Conservation (phyloP, 2,329 filamentous ascomycete species). For the Epichloe hybrida region DNA sequence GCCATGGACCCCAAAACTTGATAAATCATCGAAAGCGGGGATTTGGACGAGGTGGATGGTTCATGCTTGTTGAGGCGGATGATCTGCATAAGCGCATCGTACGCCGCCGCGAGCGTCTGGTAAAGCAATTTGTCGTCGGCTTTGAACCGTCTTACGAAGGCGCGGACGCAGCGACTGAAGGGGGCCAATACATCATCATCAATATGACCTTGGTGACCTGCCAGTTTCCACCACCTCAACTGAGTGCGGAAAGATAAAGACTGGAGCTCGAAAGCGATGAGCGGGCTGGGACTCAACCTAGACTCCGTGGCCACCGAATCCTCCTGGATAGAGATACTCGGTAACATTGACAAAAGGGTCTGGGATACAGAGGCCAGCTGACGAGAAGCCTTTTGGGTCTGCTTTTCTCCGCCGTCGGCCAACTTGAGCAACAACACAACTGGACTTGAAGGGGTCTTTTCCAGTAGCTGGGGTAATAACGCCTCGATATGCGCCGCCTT, state of each 20-base stretch:
- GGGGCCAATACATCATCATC: conserved; percentile 54
- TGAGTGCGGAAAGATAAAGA: conserved; percentile 47
- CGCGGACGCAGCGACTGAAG: conserved; percentile 46
- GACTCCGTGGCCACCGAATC: conserved; percentile 42
- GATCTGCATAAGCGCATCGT: conserved; percentile 18
- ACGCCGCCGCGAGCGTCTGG: conserved; percentile 18
- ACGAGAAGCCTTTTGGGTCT: conserved; percentile 44
- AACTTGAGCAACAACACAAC: conserved; percentile 39
- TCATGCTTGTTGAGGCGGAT: conserved; percentile 22
- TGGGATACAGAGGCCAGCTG: conserved; percentile 57
- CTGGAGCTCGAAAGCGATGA: conserved; percentile 48
- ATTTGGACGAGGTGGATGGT: conserved; percentile 24
- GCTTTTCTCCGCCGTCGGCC: conserved; percentile 27
- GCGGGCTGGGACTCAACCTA: conserved; percentile 41
- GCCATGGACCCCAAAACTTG: conserved; percentile 38
- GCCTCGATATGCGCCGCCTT: conserved; percentile 47
- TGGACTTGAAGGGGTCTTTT: conserved; percentile 41
- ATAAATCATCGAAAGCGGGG: conserved; percentile 34
- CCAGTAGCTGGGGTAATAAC: conserved; percentile 39
- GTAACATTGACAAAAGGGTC: conserved; percentile 49
- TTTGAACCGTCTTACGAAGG: conserved; percentile 42
- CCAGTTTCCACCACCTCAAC: conserved; percentile 52
- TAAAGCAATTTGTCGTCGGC: conserved; percentile 25
- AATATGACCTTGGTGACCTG: conserved; percentile 43
- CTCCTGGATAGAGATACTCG: conserved; percentile 50